Base-by-base conservation (phyloP, 73 alveolate genomes). In the Tetrahymena thermophila region DNA sequence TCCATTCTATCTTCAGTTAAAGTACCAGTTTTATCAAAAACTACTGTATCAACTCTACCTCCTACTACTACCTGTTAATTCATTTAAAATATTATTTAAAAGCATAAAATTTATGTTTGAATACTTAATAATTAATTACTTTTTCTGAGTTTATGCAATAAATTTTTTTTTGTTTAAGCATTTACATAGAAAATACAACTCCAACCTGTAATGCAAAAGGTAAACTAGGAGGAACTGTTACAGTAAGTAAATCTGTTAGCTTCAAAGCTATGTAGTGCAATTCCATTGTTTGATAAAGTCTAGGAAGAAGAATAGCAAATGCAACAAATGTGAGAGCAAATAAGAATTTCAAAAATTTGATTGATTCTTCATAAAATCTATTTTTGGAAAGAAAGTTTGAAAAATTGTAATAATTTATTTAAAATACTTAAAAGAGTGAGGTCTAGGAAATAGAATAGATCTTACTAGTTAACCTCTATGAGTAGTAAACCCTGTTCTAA, bases 191-290 rank as follows among this genome's bases (percentile, higher is more conserved):
- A 85, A 96, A 97, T 34, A 98, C 97, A n/a, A 96, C 96, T 35
- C 99, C 99, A 35, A 97, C 97, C 13, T 98, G 97, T 95, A 98
- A 93, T 84, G 99, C 98, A 35, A 99, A 99, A 35, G 99, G 99
- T 1, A 98, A 96, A 28, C 99, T 98, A 25, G 99, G 99, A 16
- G 99, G 99, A 28, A 98, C 99, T 3, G 99, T 98, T 21, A 98
- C 97, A 16, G 99, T 98, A 4, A 98, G 85, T 93, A 98, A 96
- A 95, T 98, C 99, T 25, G 98, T 94, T 56, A 98, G 93, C 95
- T 98, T 96, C 93, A 95, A 96, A 28, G 97, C 57, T 34, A 98
- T 96, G 17, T 71, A 71, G 7, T 71, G 37, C 35, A 71, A n/a
- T 35, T 35, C 94, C 97, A 34, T 93, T 38, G 84, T 95, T 71